Evolutionary conservation across 169 alveolate genomes (phyloP).

Genomic region (Perkinsus chesapeaki): DNA sequence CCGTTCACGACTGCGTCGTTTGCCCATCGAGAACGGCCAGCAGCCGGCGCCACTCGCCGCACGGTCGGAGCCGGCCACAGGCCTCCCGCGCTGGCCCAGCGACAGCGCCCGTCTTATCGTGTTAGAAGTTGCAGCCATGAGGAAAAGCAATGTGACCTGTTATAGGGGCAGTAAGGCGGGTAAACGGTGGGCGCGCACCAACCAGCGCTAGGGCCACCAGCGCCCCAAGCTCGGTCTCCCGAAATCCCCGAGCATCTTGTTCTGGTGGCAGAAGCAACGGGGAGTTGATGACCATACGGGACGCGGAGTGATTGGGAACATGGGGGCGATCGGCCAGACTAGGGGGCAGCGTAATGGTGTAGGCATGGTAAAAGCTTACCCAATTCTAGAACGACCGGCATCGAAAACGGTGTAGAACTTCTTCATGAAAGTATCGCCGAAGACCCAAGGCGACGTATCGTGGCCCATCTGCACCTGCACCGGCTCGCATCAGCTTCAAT

Average conservation of each 20-base stretch:
- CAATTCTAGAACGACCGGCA: not conserved
- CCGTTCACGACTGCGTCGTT: not conserved
- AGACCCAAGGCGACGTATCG: not conserved
- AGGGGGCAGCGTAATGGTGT: not conserved
- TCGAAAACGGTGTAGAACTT: not conserved
- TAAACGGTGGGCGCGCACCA: not conserved
- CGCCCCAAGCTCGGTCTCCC: not conserved
- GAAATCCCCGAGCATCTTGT: not conserved
- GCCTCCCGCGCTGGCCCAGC: not conserved
- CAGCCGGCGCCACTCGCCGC: not conserved
- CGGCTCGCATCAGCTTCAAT: not conserved
- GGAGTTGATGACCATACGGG: not conserved
- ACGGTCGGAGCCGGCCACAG: not conserved
- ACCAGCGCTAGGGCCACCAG: not conserved
- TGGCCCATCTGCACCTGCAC: not conserved
- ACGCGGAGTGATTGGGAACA: not conserved
- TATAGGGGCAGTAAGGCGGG: not conserved
- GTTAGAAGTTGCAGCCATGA: not conserved
- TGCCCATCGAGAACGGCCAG: not conserved
- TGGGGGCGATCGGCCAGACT: not conserved
- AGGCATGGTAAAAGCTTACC: not conserved
- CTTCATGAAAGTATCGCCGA: not conserved
- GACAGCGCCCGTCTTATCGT: not conserved
- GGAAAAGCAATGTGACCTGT: not conserved
- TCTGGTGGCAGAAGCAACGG: not conserved